A percentile compares a stretch with the other conserved stretches of the same genome.
Evolutionary conservation across 106 monocot species (phyloP).

Genomic region (Dioscorea dumetorum): DNA sequence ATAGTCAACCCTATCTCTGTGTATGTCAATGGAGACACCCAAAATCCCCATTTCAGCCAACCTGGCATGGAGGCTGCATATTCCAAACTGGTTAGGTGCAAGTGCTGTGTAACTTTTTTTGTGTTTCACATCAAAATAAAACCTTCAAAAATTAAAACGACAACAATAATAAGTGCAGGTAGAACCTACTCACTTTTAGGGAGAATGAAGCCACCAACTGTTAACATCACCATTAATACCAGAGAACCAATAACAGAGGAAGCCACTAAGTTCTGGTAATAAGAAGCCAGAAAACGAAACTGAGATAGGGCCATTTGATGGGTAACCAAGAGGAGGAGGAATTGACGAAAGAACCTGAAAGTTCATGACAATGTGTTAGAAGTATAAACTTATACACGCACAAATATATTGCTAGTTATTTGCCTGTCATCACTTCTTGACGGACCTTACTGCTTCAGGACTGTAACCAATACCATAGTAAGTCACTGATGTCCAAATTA

Average conservation of each 20-base stretch:
- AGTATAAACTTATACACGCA: background rate
- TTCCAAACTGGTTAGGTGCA: background rate
- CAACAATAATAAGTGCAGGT: too few relatives aligned
- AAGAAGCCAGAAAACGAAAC: slow-evolving; percentile 47
- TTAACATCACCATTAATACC: slow-evolving; percentile 20
- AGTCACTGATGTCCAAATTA: slow-evolving; percentile 57
- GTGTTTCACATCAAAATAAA: background rate
- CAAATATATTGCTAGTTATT: background rate
- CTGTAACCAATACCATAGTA: slow-evolving; percentile 78
- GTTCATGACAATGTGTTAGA: background rate
- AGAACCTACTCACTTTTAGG: background rate
- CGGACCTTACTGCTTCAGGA: slow-evolving; percentile 51
- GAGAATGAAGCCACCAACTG: slow-evolving; percentile 57
- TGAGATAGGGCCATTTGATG: slow-evolving; percentile 64
- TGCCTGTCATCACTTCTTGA: background rate
- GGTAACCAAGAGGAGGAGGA: slow-evolving; percentile 48
- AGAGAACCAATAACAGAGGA: slow-evolving; percentile 20
- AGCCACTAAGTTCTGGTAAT: slow-evolving; percentile 31
- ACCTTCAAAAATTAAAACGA: too few relatives aligned
- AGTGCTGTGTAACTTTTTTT: background rate
- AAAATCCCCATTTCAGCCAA: slow-evolving; percentile 76
- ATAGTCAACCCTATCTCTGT: slow-evolving; percentile 43
- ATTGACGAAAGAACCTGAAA: slow-evolving; percentile 65
- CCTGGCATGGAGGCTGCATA: slow-evolving; percentile 44
- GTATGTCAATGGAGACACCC: slow-evolving; percentile 72